Evolutionary conservation across 2,329 filamentous ascomycete species (phyloP).

Genomic region (Stachybotrys chlorohalonatus): DNA sequence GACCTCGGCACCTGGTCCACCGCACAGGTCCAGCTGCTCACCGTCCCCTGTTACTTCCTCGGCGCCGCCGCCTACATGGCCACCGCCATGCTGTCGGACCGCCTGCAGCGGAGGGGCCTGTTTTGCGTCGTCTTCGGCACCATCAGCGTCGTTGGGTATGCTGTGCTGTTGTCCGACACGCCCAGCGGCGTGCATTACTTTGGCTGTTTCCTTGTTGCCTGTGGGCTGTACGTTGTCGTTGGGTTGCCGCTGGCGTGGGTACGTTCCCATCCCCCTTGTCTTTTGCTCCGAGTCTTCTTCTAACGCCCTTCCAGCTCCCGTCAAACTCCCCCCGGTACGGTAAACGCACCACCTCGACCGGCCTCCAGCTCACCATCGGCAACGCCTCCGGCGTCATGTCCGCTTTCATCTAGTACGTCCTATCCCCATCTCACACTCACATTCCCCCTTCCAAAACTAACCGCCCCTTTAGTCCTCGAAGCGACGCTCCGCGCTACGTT

Average conservation of each 20-base stretch:
- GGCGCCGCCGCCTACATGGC: conserved; percentile 62
- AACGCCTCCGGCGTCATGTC: conserved; percentile 67
- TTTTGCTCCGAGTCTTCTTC: neutral
- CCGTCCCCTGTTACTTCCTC: conserved; percentile 68
- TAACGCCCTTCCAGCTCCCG: conserved; percentile 30
- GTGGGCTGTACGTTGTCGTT: conserved; percentile 57
- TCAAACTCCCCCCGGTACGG: conserved; percentile 67
- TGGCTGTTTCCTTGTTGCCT: conserved; percentile 65
- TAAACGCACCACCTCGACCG: conserved; percentile 64
- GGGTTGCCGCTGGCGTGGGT: conserved; percentile 48
- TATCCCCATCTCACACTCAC: neutral
- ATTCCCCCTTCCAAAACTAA: conserved; percentile 4
- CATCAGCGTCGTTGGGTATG: conserved; percentile 61
- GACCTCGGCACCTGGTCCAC: conserved; percentile 54
- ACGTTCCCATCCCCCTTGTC: neutral
- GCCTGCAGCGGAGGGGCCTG: conserved; percentile 54
- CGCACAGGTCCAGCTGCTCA: conserved; percentile 64
- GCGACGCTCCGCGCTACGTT: conserved; percentile 47
- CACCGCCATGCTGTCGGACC: conserved; percentile 59
- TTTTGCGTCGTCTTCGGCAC: conserved; percentile 54
- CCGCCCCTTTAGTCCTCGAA: conserved; percentile 24
- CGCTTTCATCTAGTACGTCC: conserved; percentile 49
- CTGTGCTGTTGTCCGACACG: conserved; percentile 52
- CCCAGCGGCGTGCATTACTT: conserved; percentile 61
- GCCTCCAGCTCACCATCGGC: conserved; percentile 60